Evolutionary conservation across 352 stramenopile genomes (phyloP).

Genomic region (Albugo laibachii): DNA sequence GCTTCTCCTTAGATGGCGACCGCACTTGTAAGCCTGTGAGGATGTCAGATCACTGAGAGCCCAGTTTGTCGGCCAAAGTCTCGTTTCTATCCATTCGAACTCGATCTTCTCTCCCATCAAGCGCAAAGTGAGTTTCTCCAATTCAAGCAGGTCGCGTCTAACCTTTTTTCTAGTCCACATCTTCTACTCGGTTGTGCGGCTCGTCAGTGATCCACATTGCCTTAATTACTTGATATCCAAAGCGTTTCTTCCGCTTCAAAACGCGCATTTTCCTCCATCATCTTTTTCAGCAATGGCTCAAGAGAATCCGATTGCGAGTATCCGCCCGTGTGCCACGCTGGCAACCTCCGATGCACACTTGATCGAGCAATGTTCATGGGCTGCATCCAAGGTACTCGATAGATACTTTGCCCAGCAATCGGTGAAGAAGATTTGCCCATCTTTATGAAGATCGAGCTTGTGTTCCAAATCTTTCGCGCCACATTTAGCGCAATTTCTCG

Average conservation of each 20-base stretch:
- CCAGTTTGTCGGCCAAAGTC: constrained; percentile 52
- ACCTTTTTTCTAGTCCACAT: constrained; percentile 36
- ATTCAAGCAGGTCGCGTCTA: constrained; percentile 39
- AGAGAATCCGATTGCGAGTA: neutral
- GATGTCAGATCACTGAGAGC: constrained; percentile 46
- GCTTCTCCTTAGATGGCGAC: neutral
- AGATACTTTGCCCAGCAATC: constrained; percentile 78
- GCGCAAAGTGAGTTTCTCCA: constrained; percentile 59
- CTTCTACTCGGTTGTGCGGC: constrained; percentile 28
- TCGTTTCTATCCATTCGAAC: constrained; percentile 57
- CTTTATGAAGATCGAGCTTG: constrained; percentile 56
- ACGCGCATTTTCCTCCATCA: constrained; percentile 57
- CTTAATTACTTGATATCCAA: constrained; percentile 63
- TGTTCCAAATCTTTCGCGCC: constrained; percentile 50
- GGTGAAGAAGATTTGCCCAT: constrained; percentile 74
- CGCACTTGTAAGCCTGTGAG: constrained; percentile 32
- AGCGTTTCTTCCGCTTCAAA: constrained; percentile 63
- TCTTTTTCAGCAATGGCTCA: constrained; percentile 6
- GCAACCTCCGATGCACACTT: neutral
- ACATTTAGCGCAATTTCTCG: constrained; percentile 66
- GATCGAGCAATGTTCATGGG: constrained; percentile 6
- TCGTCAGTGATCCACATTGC: constrained; percentile 28
- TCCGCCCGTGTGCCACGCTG: neutral
- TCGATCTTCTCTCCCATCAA: constrained; percentile 60
- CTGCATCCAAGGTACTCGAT: constrained; percentile 12